Base-by-base conservation (phyloP, 192 early-diverging fungal species). In the Radiomyces spectabilis region DNA sequence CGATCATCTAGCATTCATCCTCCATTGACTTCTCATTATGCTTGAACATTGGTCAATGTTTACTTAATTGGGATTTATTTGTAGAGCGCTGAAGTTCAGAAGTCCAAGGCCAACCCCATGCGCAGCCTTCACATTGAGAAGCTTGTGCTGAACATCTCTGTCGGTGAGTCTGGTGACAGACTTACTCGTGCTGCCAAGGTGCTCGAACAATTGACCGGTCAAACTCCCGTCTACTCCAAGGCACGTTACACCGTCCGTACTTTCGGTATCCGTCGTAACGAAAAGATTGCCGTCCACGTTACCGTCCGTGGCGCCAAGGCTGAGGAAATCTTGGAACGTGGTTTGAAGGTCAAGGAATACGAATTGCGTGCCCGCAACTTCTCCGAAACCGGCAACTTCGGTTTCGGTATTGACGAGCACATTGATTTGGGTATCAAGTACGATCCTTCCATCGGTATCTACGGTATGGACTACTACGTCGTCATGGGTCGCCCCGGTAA, bases 401-500 rank as follows among this genome's bases (percentile, higher is more conserved):
- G 97, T 66, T 99, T 97, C 79, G 97, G 97, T 94, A 92, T 99
- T 81, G 88, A 97, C 72, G 97, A 99, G 82, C 97, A 99, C 86
- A 99, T 99, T 65, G 97, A 98, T 83, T 84, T 99, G 76, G 95
- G 94, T 73, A 98, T 99, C 85, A 98, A 99, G 87, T 97, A 98
- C 81, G 96, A 97, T 76, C 93, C 95, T 55, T 85, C 85, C 71
- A 96, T 98, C 62, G 95, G 94, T 86, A 91, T 94, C 66, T 94
- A 92, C 74, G 84, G 82, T 84, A 94, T 97, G 89, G 96, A 99
- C 83, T 99, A 97, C 77, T 97, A 93, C 84, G 87, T 95, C 66
- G 90, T 92, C 74, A 94, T 99, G 92, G 89, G 89, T 61, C 91
- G 97, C 66, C 93, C 94, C 57, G 97, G 97, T 68, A 81, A 83